phyloP scores from a whole-genome alignment of 192 early-diverging fungal genomes.

The Backusella macrospora region DNA sequence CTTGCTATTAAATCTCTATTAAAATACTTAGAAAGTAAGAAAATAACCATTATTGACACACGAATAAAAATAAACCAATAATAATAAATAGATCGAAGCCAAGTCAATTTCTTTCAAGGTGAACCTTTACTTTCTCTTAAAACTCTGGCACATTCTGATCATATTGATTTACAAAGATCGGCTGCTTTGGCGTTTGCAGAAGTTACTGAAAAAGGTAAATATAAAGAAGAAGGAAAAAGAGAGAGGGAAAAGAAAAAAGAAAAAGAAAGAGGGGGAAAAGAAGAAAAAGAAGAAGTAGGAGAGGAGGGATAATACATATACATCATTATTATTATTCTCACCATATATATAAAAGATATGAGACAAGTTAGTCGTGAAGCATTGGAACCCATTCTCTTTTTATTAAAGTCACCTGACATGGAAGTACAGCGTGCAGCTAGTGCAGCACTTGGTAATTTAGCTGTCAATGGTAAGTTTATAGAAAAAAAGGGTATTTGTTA shows the following conservation, averaged over 20 bases:
- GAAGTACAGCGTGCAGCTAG: constrained; percentile 86
- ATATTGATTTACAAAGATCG: constrained; percentile 82
- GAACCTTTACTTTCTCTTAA: constrained; percentile 78
- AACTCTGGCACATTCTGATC: constrained; percentile 79
- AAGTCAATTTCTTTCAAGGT: constrained; percentile 83
- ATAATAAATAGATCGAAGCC: constrained; percentile 61
- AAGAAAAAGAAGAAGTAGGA: constrained; percentile 70
- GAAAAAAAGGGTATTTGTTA: background rate
- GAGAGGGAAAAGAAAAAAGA: too few species aligned
- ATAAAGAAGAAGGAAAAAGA: background rate
- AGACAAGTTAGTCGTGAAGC: constrained; percentile 73
- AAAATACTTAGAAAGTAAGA: constrained; percentile 66
- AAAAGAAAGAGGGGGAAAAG: background rate
- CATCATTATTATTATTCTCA: constrained; percentile 77
- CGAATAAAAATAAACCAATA: background rate
- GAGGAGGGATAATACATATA: constrained; percentile 71
- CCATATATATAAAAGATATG: constrained; percentile 56
- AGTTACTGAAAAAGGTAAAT: constrained; percentile 72
- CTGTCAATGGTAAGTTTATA: constrained; percentile 60
- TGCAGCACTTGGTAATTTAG: constrained; percentile 88
- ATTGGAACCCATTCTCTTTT: constrained; percentile 78
- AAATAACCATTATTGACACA: background rate
- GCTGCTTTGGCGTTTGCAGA: constrained; percentile 91
- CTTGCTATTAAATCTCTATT: constrained; percentile 66
- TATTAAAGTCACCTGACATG: constrained; percentile 80